Conservation (phyloP, 805 yeast genomes). For the Kockiozyma suomiensis region DNA sequence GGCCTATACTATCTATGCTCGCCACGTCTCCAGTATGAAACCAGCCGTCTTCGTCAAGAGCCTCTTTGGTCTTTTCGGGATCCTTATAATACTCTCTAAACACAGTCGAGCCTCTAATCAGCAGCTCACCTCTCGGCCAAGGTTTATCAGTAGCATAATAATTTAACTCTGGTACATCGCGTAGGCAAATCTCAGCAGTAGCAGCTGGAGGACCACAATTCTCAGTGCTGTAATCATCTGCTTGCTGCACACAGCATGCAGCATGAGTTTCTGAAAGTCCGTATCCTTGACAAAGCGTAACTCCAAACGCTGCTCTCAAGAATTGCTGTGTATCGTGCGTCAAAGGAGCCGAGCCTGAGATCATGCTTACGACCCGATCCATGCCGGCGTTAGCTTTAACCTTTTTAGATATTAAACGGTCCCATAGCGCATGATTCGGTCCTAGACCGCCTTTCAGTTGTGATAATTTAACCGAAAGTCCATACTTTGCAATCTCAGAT, state of each 20-base stretch:
- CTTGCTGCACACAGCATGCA: conserved; percentile 40
- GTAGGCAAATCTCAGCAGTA: conserved; percentile 59
- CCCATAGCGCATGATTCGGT: conserved; percentile 46
- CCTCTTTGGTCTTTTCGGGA: conserved; percentile 55
- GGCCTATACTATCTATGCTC: conserved; percentile 53
- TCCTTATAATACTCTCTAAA: conserved; percentile 60
- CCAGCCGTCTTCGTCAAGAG: conserved; percentile 52
- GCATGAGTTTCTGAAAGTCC: conserved; percentile 61
- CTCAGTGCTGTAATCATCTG: conserved; percentile 53
- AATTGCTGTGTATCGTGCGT: conserved; percentile 62
- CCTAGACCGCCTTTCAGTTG: conserved; percentile 44
- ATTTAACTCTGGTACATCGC: conserved; percentile 67
- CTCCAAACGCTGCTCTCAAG: conserved; percentile 61
- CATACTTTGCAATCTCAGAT: conserved; percentile 48
- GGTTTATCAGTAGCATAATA: conserved; percentile 50
- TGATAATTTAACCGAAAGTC: conserved; percentile 47
- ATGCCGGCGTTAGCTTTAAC: conserved; percentile 54
- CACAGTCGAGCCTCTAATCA: conserved; percentile 66
- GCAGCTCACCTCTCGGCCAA: conserved; percentile 59
- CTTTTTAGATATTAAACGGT: conserved; percentile 48
- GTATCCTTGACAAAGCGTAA: conserved; percentile 68
- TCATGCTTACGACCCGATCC: conserved; percentile 46
- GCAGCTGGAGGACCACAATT: conserved; percentile 63
- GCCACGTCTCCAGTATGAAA: conserved; percentile 58
- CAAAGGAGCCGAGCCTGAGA: conserved; percentile 72